phyloP scores from a whole-genome alignment of 345 rosid species.

The Sisymbrium irio region DNA sequence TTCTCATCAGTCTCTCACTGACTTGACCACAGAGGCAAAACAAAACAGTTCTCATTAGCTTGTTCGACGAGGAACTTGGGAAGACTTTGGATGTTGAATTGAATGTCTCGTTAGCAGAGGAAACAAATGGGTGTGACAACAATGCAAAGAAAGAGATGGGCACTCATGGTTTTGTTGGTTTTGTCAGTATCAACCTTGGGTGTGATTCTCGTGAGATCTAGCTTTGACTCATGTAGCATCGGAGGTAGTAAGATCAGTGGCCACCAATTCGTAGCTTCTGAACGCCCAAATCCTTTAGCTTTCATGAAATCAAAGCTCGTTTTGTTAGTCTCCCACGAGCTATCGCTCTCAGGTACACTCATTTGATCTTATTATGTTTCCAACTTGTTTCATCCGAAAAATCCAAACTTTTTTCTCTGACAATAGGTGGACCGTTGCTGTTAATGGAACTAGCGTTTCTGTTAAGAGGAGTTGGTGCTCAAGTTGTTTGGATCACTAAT shows the following conservation, averaged over 20 bases:
- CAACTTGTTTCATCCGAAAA: background rate
- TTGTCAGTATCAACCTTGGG: constrained; percentile 52
- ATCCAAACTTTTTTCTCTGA: background rate
- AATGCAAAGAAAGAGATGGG: constrained; percentile 69
- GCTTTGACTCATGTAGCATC: constrained; percentile 47
- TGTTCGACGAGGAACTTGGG: too few species aligned
- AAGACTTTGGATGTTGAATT: too few species aligned
- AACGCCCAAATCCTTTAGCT: constrained; percentile 46
- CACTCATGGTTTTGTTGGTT: constrained; percentile 47
- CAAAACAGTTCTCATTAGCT: background rate
- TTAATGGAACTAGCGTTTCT: constrained; percentile 87
- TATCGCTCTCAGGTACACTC: constrained; percentile 69
- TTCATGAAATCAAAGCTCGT: constrained; percentile 85
- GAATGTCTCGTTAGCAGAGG: background rate
- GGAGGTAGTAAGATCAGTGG: constrained; percentile 4
- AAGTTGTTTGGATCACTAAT: constrained; percentile 76
- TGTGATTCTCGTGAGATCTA: constrained; percentile 58
- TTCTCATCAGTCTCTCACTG: constrained; percentile 13
- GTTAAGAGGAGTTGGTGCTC: constrained; percentile 61
- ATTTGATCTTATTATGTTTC: background rate
- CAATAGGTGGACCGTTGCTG: constrained; percentile 74
- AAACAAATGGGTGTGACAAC: constrained; percentile 42
- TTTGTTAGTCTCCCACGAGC: constrained; percentile 84
- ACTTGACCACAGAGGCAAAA: background rate
- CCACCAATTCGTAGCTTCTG: constrained; percentile 18